Percentiles rank a stretch among this genome's conserved stretches.
Evolutionary conservation across 441 rosid genomes (phyloP).

Genomic region (Eutrema salsugineum): DNA sequence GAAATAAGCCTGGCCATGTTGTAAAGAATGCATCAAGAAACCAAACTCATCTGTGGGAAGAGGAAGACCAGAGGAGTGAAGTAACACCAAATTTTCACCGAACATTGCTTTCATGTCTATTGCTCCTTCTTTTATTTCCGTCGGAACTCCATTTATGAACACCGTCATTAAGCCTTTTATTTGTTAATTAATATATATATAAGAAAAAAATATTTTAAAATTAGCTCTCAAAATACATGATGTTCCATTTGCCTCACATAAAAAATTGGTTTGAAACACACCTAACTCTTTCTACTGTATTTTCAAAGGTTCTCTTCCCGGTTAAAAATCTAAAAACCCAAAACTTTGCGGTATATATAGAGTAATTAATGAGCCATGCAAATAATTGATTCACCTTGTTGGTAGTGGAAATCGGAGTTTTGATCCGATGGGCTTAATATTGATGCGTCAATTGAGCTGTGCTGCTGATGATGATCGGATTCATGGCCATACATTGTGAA

Average conservation of each 20-base stretch:
- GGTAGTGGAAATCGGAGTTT: slow-evolving; percentile 52
- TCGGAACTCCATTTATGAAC: slow-evolving; percentile 76
- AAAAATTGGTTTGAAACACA: neutral
- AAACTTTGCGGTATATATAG: neutral
- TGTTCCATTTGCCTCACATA: neutral
- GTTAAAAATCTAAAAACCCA: neutral
- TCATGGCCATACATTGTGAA: slow-evolving; percentile 39
- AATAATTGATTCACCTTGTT: slow-evolving; percentile 48
- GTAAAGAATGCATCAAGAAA: slow-evolving; percentile 64
- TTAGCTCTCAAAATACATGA: neutral
- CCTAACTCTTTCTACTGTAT: neutral
- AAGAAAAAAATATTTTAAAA: neutral
- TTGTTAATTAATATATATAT: neutral
- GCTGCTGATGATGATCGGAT: slow-evolving; percentile 32
- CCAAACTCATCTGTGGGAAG: slow-evolving; percentile 77
- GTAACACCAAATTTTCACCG: slow-evolving; percentile 64
- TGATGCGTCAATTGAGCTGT: neutral
- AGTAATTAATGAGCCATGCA: slow-evolving; percentile 30
- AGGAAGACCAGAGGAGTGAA: slow-evolving; percentile 71
- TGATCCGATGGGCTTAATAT: slow-evolving; percentile 26
- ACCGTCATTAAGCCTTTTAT: slow-evolving; percentile 62
- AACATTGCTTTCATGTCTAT: slow-evolving; percentile 69
- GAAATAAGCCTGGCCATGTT: slow-evolving; percentile 88
- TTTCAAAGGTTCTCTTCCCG: neutral
- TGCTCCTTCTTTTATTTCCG: slow-evolving; percentile 78